Percentiles rank a stretch among this genome's conserved stretches.
These are phyloP conservation scores for Protomyces pachydermus DNA, from an alignment of 1,139 yeast species.

Conservation along the genomic window DNA sequence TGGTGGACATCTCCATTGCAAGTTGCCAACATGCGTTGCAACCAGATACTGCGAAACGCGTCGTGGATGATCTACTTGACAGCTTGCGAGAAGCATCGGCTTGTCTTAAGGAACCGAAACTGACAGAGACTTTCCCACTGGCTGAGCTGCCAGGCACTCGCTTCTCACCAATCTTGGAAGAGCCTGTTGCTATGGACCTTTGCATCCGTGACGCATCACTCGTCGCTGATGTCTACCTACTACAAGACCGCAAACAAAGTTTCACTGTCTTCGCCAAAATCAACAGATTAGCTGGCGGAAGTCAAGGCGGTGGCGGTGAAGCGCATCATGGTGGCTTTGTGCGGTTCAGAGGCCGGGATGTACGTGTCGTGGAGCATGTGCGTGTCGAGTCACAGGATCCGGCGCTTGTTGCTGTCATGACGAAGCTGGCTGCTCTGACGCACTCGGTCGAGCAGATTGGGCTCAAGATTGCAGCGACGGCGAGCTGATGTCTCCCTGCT, in stretches of 20 bases:
- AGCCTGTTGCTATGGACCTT: conserved; percentile 16
- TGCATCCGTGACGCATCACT: conserved; percentile 21
- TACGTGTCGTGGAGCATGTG: conserved; percentile 43
- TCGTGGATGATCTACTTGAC: conserved; percentile 4
- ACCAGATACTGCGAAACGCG: conserved; percentile 10
- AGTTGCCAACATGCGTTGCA: conserved; percentile 3
- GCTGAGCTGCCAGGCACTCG: conserved; percentile 3
- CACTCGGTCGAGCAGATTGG: conserved; percentile 17
- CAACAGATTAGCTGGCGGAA: background rate
- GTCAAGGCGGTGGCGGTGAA: background rate
- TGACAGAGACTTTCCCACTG: conserved; percentile 7
- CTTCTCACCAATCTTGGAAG: conserved; percentile 12
- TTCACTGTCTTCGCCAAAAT: background rate
- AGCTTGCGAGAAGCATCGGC: conserved; percentile 4
- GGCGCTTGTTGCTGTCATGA: conserved; percentile 43
- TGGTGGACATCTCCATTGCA: conserved; percentile 6
- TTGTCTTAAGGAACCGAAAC: background rate
- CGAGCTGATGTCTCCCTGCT: background rate
- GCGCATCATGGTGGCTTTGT: conserved; percentile 7
- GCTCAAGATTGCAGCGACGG: conserved; percentile 9
- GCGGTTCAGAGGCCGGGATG: conserved; percentile 31
- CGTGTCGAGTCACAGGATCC: conserved; percentile 48
- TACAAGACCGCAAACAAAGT: conserved; percentile 5
- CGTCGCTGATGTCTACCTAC: conserved; percentile 10
- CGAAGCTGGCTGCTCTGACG: conserved; percentile 40